Base-by-base conservation (phyloP, 495 filamentous ascomycete genomes). In the Penicillium herquei region DNA sequence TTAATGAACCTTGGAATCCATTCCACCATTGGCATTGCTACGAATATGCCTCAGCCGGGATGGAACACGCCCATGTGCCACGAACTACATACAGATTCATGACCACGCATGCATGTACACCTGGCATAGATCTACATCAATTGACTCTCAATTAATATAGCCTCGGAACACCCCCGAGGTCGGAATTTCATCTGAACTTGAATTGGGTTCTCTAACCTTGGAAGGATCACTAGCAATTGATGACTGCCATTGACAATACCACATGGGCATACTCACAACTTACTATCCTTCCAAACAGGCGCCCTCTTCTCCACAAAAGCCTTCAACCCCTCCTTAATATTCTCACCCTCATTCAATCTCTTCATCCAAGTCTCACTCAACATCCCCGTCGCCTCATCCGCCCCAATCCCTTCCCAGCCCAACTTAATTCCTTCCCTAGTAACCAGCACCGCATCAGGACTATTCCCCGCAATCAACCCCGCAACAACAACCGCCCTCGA, bases 261-360 rank as follows among this genome's bases (percentile, higher is more conserved):
- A 6, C 16, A n/a, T n/a, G n/a, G n/a, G n/a, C n/a, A n/a, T n/a
- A 11, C 14, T 16, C 51, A 96, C 66, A 96, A 61, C 76, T 93
- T 94, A 70, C 87, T 88, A 66, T 86, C 79, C 66, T 78, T 80
- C 90, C 91, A 95, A 55, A 73, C 77, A 30, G 89, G 84, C 72
- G 81, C 79, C 74, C 89, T 81, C 78, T 84, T 91, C 81, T 93
- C 90, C 52, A 89, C 83, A 79, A 96, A 96, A 51, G 87, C 88
- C 74, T 60, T 77, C 49, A 95, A 69, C 0, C 90, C 91, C 74
- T 95, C 91, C 67, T 76, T 82, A 60, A 90, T 86, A 77, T 95
- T 95, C 71, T 90, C 84, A 6, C 89, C 91, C 18, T 68, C 77
- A 51, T 85, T 75, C 59, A 96, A 78, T 65, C 76, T 67, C 57